Percentiles rank a stretch among this genome's conserved stretches.
These are phyloP conservation scores for Paramecium sexaurelia DNA, from an alignment of 73 alveolate species.

Conservation along the genomic window DNA sequence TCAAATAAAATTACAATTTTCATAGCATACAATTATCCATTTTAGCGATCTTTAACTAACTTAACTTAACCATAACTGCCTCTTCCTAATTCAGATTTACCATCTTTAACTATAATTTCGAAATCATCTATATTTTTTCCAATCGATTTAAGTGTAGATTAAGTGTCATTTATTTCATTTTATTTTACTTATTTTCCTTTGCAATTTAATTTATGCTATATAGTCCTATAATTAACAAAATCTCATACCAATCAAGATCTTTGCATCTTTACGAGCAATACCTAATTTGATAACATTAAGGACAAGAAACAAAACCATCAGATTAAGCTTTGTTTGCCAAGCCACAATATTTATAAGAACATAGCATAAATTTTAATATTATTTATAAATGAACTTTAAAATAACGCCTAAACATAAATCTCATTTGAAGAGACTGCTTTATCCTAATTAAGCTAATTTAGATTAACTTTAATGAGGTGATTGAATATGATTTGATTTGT, in stretches of 20 bases:
- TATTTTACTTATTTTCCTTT: neutral
- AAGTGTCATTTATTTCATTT: slow-evolving; percentile 9
- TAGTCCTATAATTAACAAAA: slow-evolving; percentile 4
- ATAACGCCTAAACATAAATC: slow-evolving; percentile 25
- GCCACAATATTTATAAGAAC: slow-evolving; percentile 30
- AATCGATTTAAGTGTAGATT: neutral
- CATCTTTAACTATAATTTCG: slow-evolving; percentile 51
- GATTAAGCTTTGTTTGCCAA: neutral
- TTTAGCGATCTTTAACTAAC: slow-evolving; percentile 51
- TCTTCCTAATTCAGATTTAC: slow-evolving; percentile 45
- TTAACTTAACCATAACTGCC: slow-evolving; percentile 67
- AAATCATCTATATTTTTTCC: slow-evolving; percentile 14
- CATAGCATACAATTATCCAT: slow-evolving; percentile 62
- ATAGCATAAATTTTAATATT: neutral
- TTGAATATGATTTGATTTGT: neutral
- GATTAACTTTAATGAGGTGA: slow-evolving; percentile 6
- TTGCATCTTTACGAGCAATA: slow-evolving; percentile 49
- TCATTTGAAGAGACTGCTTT: slow-evolving; percentile 13
- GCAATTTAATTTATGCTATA: slow-evolving; percentile 10
- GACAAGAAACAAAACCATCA: neutral
- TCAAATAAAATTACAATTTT: slow-evolving; percentile 48
- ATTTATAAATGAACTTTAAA: slow-evolving; percentile 13
- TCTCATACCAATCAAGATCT: slow-evolving; percentile 40
- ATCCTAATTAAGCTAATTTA: slow-evolving; percentile 32
- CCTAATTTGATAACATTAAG: neutral